These are phyloP conservation scores for Yamadazyma laniorum DNA, from an alignment of 805 yeast genomes.

Conservation along the genomic window DNA sequence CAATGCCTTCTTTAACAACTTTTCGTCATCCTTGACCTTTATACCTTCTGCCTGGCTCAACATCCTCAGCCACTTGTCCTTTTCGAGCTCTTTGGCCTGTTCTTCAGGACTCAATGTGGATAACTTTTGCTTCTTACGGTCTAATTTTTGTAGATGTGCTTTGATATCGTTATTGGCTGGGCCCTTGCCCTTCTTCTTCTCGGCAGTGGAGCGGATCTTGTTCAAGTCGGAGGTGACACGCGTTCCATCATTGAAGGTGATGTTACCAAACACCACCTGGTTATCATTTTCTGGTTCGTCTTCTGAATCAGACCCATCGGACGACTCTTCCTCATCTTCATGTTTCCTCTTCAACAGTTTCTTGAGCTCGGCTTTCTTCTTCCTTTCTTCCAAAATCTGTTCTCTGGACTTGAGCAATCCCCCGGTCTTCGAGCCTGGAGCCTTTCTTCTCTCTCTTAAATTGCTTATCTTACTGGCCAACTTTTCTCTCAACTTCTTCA, in stretches of 20 bases:
- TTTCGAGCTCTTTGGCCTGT: conserved; percentile 60
- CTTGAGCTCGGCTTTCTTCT: conserved; percentile 45
- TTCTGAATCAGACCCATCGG: conserved; percentile 25
- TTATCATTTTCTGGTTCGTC: conserved; percentile 31
- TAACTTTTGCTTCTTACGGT: conserved; percentile 66
- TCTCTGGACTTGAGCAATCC: conserved; percentile 89
- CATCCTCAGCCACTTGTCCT: conserved; percentile 82
- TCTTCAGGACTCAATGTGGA: conserved; percentile 58
- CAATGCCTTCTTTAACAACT: conserved; percentile 77
- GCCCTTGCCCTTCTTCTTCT: conserved; percentile 63
- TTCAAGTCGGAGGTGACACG: conserved; percentile 71
- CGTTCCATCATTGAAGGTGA: conserved; percentile 79
- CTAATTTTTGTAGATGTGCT: conserved; percentile 76
- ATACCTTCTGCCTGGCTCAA: conserved; percentile 85
- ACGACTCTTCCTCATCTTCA: conserved; percentile 38
- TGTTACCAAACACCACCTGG: conserved; percentile 74
- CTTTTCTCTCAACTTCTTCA: conserved; percentile 72
- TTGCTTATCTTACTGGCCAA: conserved; percentile 69
- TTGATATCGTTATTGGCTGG: conserved; percentile 82
- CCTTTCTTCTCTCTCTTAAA: conserved; percentile 80
- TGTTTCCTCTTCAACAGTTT: conserved; percentile 44
- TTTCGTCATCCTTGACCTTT: conserved; percentile 87
- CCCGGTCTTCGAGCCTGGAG: conserved; percentile 76
- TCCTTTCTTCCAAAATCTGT: conserved; percentile 67
- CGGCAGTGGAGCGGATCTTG: conserved; percentile 48